phyloP scores from a whole-genome alignment of 192 early-diverging fungal genomes.

The Backusella tarrabulga region DNA sequence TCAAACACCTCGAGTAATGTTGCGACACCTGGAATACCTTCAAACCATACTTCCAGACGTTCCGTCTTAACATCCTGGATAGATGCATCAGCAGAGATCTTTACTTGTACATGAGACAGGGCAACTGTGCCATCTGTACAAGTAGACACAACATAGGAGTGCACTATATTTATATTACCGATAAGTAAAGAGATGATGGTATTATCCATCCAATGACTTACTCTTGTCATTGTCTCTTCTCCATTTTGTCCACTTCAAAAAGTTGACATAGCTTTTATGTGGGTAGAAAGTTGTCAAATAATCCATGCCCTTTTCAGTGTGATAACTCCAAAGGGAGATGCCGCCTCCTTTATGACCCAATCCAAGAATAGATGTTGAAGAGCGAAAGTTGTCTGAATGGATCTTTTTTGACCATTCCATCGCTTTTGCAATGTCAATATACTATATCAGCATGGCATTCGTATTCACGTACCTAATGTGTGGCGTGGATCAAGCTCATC shows the following conservation, averaged over 20 bases:
- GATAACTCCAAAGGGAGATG: neutral
- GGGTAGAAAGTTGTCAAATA: neutral
- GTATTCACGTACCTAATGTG: neutral
- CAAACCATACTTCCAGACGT: neutral
- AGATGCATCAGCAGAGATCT: neutral
- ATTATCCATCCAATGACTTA: neutral
- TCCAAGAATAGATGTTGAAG: neutral
- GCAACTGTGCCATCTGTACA: neutral
- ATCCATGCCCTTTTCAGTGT: neutral
- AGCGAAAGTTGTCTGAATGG: neutral
- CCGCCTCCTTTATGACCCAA: neutral
- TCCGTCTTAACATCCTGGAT: neutral
- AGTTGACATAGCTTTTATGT: neutral
- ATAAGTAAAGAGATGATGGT: no score
- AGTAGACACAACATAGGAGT: conserved; percentile 7
- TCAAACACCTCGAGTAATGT: neutral
- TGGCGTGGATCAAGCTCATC: neutral
- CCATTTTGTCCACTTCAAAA: conserved; percentile 12
- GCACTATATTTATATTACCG: neutral
- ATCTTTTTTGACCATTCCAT: conserved; percentile 5
- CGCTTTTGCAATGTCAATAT: neutral
- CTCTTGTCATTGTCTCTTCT: neutral
- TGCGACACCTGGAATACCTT: neutral
- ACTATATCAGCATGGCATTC: no score
- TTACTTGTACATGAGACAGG: neutral